These are phyloP conservation scores for Zangia roseola DNA, from an alignment of 768 basidiomycete species.

Conservation along the genomic window DNA sequence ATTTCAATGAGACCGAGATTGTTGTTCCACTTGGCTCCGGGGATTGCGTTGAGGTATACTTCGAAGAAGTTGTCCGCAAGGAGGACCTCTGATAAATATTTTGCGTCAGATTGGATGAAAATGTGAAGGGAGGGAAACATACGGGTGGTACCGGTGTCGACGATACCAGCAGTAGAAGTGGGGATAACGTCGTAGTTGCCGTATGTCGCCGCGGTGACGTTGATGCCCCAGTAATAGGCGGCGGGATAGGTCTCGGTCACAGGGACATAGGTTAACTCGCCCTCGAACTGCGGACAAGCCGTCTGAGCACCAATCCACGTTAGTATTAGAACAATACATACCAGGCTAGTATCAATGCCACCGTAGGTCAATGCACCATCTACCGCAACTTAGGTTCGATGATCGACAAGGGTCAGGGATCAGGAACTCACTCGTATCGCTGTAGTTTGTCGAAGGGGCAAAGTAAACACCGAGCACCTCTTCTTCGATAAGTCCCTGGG, in stretches of 20 bases:
- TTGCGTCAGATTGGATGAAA: background rate
- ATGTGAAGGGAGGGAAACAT: background rate
- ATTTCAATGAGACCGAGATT: constrained; percentile 12
- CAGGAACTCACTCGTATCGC: constrained; percentile 10
- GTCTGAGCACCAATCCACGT: background rate
- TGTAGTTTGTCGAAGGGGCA: constrained; percentile 13
- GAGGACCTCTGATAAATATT: constrained; percentile 8
- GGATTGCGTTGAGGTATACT: constrained; percentile 14
- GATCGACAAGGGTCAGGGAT: background rate
- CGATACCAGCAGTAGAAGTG: constrained; percentile 22
- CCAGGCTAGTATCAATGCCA: constrained; percentile 11
- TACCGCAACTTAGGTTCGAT: background rate
- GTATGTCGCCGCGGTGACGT: constrained; percentile 12
- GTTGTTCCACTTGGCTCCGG: constrained; percentile 8
- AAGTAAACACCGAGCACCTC: constrained; percentile 20
- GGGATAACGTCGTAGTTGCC: constrained; percentile 10
- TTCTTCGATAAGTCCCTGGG: constrained; percentile 14
- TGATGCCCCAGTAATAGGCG: constrained; percentile 23
- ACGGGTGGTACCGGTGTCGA: constrained; percentile 28
- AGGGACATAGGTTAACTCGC: constrained; percentile 19
- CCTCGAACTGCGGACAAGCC: constrained; percentile 10
- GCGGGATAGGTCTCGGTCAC: constrained; percentile 22
- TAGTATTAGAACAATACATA: background rate
- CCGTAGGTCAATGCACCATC: constrained; percentile 19
- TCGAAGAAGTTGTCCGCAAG: constrained; percentile 14